Conservation (phyloP, 2,329 filamentous ascomycete species). For the Tolypocladium album region DNA sequence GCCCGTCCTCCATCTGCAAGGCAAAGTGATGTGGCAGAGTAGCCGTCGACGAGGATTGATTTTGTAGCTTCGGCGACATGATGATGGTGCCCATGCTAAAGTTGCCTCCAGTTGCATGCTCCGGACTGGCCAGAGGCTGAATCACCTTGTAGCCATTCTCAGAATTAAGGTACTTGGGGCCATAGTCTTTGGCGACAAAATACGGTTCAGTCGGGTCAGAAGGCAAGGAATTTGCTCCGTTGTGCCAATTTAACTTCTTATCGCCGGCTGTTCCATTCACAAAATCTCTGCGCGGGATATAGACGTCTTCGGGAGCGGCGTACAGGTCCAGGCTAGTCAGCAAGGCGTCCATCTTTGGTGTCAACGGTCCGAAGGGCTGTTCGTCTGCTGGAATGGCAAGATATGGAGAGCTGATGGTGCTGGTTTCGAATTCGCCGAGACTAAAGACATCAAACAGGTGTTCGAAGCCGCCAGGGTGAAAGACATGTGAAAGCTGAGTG, state of each 20-base stretch:
- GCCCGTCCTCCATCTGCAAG: conserved; percentile 16
- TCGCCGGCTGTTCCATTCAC: conserved; percentile 10
- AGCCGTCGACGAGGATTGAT: conserved; percentile 4
- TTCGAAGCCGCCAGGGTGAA: conserved; percentile 12
- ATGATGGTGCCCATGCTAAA: conserved; percentile 11
- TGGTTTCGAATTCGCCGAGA: conserved; percentile 4
- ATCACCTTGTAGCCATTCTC: conserved; percentile 11
- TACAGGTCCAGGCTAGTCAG: conserved; percentile 8
- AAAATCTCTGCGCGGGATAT: conserved; percentile 9
- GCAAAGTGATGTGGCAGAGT: conserved; percentile 9
- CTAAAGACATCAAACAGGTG: conserved; percentile 9
- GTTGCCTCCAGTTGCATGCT: conserved; percentile 7
- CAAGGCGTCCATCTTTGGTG: conserved; percentile 2
- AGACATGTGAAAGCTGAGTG: conserved; percentile 10
- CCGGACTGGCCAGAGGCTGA: conserved; percentile 8
- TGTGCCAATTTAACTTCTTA: conserved; percentile 8
- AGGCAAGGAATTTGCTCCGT: conserved; percentile 8
- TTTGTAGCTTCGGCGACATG: conserved; percentile 6
- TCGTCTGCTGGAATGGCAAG: conserved; percentile 5
- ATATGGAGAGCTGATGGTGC: conserved; percentile 7
- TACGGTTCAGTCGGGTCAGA: conserved; percentile 5
- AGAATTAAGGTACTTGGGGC: conserved; percentile 10
- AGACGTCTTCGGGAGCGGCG: conserved; percentile 4
- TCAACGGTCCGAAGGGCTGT: conserved; percentile 8
- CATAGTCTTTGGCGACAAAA: conserved; percentile 12